A percentile compares a stretch with the other conserved stretches of the same genome.
Conservation (phyloP, 78 protist genomes). For the Anaeramoeba ignava region DNA sequence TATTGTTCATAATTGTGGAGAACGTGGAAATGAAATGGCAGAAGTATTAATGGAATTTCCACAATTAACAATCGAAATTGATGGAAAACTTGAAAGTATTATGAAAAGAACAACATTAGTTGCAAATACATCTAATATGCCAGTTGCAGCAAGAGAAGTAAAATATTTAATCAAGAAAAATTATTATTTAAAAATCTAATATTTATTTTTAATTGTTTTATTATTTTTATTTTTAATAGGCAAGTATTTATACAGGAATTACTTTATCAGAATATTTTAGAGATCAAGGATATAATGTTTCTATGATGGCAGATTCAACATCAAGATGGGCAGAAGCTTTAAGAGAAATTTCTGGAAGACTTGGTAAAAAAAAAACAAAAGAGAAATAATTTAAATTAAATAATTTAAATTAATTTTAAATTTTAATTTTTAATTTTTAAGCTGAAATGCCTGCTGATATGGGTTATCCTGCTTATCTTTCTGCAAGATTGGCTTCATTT, state of each 20-base stretch:
- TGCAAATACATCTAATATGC: constrained; percentile 99
- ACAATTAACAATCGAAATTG: constrained; percentile 43
- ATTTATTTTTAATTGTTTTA: too few species aligned
- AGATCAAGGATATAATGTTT: constrained; percentile 95
- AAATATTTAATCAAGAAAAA: constrained; percentile 98
- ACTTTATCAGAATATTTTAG: constrained; percentile 97
- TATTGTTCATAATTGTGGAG: too few species aligned
- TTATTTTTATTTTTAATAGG: background rate
- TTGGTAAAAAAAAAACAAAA: constrained; percentile 99
- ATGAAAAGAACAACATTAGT: constrained; percentile 99
- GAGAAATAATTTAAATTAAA: background rate
- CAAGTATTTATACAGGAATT: constrained; percentile 41
- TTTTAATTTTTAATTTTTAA: too few species aligned
- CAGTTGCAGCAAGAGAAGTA: constrained; percentile 99
- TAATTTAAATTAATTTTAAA: constrained; percentile 23
- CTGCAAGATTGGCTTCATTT: constrained; percentile 97
- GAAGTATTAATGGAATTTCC: constrained; percentile 99
- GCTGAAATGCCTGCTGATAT: constrained; percentile 37
- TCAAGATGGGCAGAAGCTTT: constrained; percentile 99
- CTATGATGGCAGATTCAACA: constrained; percentile 97
- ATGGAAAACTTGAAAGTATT: constrained; percentile 67
- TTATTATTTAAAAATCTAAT: too few species aligned
- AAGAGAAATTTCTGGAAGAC: constrained; percentile 99
- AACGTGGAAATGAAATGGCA: constrained; percentile 99
- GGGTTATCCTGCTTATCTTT: constrained; percentile 99